phyloP scores from a whole-genome alignment of 129 eudicot genomes.

The Gnaphalium uliginosum region DNA sequence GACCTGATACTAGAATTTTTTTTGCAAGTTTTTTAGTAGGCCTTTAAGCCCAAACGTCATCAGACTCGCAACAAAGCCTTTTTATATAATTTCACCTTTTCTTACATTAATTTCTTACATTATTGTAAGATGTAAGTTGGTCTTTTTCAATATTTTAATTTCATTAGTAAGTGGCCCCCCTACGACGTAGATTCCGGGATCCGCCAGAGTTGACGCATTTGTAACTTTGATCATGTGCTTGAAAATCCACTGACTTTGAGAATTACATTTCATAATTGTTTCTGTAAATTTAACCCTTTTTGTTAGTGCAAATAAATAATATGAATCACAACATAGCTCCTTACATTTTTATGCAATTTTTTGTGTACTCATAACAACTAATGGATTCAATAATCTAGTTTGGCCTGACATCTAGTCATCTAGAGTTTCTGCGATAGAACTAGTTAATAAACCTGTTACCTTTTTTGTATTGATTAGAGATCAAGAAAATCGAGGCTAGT shows the following conservation, averaged over 20 bases:
- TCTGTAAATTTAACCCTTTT: not conserved
- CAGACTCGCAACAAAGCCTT: too few species aligned
- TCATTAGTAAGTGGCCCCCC: too few species aligned
- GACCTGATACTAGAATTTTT: too few species aligned
- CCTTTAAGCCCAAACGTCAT: too few species aligned
- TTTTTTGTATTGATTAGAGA: constrained; percentile 42
- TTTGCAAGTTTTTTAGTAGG: too few species aligned
- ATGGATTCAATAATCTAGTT: constrained; percentile 13
- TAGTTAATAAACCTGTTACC: constrained; percentile 6
- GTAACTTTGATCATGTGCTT: not conserved
- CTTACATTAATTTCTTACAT: too few species aligned
- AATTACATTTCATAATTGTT: too few species aligned
- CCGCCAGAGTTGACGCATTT: not conserved
- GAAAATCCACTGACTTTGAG: not conserved
- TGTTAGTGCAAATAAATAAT: not conserved
- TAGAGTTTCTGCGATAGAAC: not conserved
- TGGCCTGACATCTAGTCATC: constrained; percentile 1
- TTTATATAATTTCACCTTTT: too few species aligned
- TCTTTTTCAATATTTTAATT: too few species aligned
- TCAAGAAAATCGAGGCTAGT: constrained; percentile 60
- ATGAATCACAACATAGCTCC: not conserved
- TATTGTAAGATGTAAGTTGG: too few species aligned
- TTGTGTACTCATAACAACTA: not conserved
- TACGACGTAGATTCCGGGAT: too few species aligned
- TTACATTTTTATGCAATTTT: not conserved